Conservation (phyloP, 2,329 filamentous ascomycete species). For the Scedosporium dehoogii region DNA sequence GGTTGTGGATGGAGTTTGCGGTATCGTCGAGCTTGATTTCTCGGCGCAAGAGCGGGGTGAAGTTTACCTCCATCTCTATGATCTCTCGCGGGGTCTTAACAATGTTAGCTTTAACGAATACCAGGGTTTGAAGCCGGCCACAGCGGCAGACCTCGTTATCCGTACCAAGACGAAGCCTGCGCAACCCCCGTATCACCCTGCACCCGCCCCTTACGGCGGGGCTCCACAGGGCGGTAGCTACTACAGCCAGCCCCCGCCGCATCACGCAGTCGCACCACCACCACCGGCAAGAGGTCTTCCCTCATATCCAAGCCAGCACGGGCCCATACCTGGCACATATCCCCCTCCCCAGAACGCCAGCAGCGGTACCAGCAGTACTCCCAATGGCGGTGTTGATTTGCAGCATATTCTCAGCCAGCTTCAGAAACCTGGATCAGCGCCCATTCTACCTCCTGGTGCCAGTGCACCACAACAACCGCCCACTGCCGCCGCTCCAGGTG, state of each 20-base stretch:
- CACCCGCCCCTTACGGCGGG: slow-evolving; percentile 16
- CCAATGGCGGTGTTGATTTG: background rate
- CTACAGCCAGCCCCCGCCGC: slow-evolving; percentile 9
- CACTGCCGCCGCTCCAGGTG: slow-evolving; percentile 44
- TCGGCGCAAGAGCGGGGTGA: background rate
- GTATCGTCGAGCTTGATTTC: slow-evolving; percentile 5
- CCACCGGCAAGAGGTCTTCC: background rate
- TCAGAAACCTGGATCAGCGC: slow-evolving; percentile 19
- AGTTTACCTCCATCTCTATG: slow-evolving; percentile 6
- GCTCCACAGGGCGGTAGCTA: slow-evolving; percentile 16
- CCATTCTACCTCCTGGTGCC: slow-evolving; percentile 15
- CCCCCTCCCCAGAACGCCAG: slow-evolving; percentile 8
- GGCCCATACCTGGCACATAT: slow-evolving; percentile 19
- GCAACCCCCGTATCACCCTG: background rate
- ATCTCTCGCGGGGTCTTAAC: slow-evolving; percentile 2
- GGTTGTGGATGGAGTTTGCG: background rate
- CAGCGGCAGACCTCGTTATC: slow-evolving; percentile 2
- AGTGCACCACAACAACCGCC: slow-evolving; percentile 41
- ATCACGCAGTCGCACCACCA: background rate
- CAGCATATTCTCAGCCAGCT: slow-evolving; percentile 13
- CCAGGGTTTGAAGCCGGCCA: slow-evolving; percentile 1
- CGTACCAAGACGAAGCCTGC: background rate
- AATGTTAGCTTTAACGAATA: slow-evolving; percentile 7
- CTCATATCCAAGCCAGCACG: background rate
- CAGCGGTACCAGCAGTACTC: background rate